A percentile compares a stretch with the other conserved stretches of the same genome.
Evolutionary conservation across 2,329 filamentous ascomycete species (phyloP).

Genomic region (Curvularia sp.): DNA sequence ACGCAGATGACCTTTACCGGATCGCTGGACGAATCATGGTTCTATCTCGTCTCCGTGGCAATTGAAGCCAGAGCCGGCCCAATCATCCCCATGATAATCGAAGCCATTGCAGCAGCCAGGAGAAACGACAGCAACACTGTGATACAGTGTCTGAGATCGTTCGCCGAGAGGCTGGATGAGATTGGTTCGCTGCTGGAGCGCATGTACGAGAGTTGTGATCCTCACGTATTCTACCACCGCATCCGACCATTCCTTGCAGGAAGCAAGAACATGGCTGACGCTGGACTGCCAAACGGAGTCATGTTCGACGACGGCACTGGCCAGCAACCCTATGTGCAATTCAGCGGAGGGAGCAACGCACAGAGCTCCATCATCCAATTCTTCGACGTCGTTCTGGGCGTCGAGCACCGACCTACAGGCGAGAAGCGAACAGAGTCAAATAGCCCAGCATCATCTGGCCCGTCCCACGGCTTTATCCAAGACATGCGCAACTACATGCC

Average conservation of each 20-base stretch:
- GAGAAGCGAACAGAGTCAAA: constrained; percentile 62
- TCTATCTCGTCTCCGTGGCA: constrained; percentile 93
- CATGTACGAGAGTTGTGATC: constrained; percentile 96
- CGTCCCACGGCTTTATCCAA: constrained; percentile 86
- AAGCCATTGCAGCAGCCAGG: constrained; percentile 81
- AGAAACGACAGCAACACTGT: constrained; percentile 73
- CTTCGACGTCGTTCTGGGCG: constrained; percentile 88
- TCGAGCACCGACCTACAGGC: constrained; percentile 90
- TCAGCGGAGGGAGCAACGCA: constrained; percentile 92
- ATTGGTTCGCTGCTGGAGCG: constrained; percentile 78
- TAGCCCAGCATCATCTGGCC: constrained; percentile 53
- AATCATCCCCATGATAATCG: constrained; percentile 85
- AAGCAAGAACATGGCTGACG: constrained; percentile 97
- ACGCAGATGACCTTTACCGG: constrained; percentile 92
- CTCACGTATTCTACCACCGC: constrained; percentile 91
- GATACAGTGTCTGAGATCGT: constrained; percentile 75
- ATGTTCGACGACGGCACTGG: constrained; percentile 83
- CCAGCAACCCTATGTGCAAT: constrained; percentile 75
- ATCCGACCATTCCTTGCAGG: constrained; percentile 96
- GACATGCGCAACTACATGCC: constrained; percentile 99
- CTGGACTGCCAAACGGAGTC: constrained; percentile 85
- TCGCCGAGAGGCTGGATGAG: constrained; percentile 89
- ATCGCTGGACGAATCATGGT: constrained; percentile 96
- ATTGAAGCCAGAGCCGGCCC: constrained; percentile 92
- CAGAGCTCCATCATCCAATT: constrained; percentile 98